Evolutionary conservation across 179 eudicot species (phyloP).

Genomic region (Beta macrorhiza): DNA sequence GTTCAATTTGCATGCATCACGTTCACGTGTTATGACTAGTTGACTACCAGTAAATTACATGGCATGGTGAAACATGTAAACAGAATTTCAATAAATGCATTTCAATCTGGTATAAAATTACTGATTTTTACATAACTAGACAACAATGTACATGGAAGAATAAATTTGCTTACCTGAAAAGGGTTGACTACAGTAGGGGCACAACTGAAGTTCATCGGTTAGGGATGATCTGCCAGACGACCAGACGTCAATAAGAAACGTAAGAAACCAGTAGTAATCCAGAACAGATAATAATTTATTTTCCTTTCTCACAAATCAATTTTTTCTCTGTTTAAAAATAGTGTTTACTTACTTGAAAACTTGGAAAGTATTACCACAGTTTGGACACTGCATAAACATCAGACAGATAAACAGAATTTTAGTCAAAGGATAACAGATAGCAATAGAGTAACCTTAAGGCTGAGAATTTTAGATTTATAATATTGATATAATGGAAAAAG

Average conservation of each 20-base stretch:
- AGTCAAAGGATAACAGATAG: conserved; percentile 26
- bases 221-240: conserved; percentile 62
- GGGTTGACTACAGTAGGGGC: conserved; percentile 90
- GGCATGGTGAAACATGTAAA: background rate
- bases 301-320: background rate
- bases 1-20: background rate
- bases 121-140: background rate
- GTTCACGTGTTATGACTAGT: background rate
- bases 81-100: background rate
- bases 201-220: conserved; percentile 65
- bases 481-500: background rate
- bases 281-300: background rate
- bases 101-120: background rate
- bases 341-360: conserved; percentile 66
- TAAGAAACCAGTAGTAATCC: conserved; percentile 10
- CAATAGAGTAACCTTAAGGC: background rate
- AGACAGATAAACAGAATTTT: conserved; percentile 10
- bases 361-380: conserved; percentile 82
- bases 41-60: background rate
- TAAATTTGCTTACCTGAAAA: conserved; percentile 59
- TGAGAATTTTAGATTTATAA: background rate
- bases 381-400: conserved; percentile 77
- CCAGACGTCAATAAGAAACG: conserved; percentile 23
- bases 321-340: background rate
- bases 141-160: background rate